phyloP scores from a whole-genome alignment of 164 flowering plant species.

The Liriodendron chinense region DNA sequence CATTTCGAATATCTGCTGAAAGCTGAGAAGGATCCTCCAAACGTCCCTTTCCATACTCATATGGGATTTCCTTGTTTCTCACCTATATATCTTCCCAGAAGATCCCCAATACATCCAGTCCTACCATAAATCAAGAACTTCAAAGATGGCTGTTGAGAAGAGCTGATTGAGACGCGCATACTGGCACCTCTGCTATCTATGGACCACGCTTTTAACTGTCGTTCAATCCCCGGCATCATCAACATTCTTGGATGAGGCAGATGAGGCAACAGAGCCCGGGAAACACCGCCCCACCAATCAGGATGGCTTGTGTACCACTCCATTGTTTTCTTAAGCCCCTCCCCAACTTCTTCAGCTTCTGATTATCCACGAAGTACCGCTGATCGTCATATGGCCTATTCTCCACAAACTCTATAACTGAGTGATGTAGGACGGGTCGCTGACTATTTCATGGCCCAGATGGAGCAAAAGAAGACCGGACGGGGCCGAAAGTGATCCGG shows the following conservation, averaged over 20 bases:
- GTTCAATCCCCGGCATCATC: slow-evolving; percentile 63
- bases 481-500: too few species aligned
- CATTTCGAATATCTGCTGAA: slow-evolving; percentile 42
- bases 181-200: slow-evolving; percentile 28
- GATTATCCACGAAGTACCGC: slow-evolving; percentile 67
- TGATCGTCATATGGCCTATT: slow-evolving; percentile 71
- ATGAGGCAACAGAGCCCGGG: slow-evolving; percentile 56
- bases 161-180: slow-evolving; percentile 18
- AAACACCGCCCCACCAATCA: slow-evolving; percentile 81
- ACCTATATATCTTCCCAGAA: slow-evolving; percentile 55
- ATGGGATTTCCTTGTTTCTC: slow-evolving; percentile 59
- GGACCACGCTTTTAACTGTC: slow-evolving; percentile 36
- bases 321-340: slow-evolving; percentile 59
- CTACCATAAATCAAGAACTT: slow-evolving; percentile 65
- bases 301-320: slow-evolving; percentile 63
- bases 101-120: slow-evolving; percentile 71
- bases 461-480: too few species aligned
- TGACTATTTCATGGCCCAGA: too few species aligned
- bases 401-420: slow-evolving; percentile 53
- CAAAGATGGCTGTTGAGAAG: slow-evolving; percentile 32
- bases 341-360: slow-evolving; percentile 68
- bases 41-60: slow-evolving; percentile 62
- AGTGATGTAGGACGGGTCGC: too few species aligned
- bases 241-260: slow-evolving; percentile 51
- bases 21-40: slow-evolving; percentile 49